Evolutionary conservation across 306 rosid genomes (phyloP), one percentile per base, ranked within the genome.

Genomic region (Inga laurina): DNA sequence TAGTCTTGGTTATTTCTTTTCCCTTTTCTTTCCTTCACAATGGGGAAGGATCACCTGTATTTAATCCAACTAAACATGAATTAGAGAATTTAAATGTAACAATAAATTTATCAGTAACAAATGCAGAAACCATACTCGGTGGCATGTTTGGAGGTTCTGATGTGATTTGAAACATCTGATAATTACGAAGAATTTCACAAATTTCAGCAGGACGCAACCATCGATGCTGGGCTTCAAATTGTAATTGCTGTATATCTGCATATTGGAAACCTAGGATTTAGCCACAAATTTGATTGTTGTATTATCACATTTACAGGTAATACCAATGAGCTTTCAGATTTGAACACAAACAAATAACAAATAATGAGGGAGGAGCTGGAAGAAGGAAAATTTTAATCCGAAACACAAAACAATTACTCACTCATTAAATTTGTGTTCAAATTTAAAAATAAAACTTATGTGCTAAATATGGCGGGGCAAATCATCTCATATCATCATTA

Each of bases 181-280:
- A 85, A 74, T 94, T 92, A 76, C 89, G 85, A 72, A 94, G 98
- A 91, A 94, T 91, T 91, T 91, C 98, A 88, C 95, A 88, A 87
- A 94, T 92, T 91, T 94, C 98, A 59, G 95, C 94, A 62, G 98
- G 98, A 21, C 98, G 90, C 76, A 94, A 83, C 98, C 98, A 94
- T 22, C 95, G 90, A 87, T 90, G 88, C 85, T 85, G 93, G 34
- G 98, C 98, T 90, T 94, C 98, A 46, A 74, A 30, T 44, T 88
- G 88, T 82, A 94, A 90, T 82, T 91, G 94, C 75, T 83, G 78
- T 75, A 92, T 77, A 85, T 92, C 98, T 94, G 93, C 91, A 88
- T 12, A 83, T 66, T 72, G 64, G 67, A 80, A 83, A 72, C 62
- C 43, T 77, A 24, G 19, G 39, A 64, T 77, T 76, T 57, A 80